Evolutionary conservation across 345 rosid genomes (phyloP).

Genomic region (Gossypium stocksii): DNA sequence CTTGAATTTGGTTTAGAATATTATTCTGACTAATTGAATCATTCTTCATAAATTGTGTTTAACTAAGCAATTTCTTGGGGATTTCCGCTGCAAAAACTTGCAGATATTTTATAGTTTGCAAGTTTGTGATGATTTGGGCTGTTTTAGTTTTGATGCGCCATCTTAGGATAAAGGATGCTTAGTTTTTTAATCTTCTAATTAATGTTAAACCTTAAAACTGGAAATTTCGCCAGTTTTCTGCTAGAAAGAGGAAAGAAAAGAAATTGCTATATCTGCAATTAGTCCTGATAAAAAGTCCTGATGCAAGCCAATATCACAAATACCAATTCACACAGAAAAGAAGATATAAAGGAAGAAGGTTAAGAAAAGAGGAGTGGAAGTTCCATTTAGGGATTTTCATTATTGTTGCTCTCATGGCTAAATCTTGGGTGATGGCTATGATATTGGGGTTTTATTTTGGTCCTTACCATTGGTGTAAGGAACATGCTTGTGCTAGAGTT

Average conservation of each 20-base stretch:
- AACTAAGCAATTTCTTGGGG: background rate
- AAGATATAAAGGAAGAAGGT: too few species aligned
- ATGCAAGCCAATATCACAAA: too few species aligned
- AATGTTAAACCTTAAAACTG: constrained; percentile 2
- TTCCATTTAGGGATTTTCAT: background rate
- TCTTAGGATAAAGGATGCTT: background rate
- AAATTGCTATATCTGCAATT: background rate
- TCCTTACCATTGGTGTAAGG: background rate
- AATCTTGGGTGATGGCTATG: background rate
- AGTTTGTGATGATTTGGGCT: background rate
- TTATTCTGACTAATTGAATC: background rate
- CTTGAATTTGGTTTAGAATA: constrained; percentile 3
- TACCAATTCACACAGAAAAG: too few species aligned
- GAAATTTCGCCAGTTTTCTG: background rate
- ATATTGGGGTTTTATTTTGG: background rate
- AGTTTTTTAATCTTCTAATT: background rate
- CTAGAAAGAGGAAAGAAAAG: background rate
- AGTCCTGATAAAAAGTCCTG: too few species aligned
- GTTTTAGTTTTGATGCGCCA: background rate
- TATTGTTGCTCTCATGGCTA: background rate
- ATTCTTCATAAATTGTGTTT: background rate
- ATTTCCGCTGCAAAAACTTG: background rate
- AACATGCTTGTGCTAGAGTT: background rate
- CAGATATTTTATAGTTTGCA: background rate
- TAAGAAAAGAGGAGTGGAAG: too few species aligned